These are phyloP conservation scores for Aleurites moluccanus DNA, from an alignment of 441 rosid species.

Conservation along the genomic window DNA sequence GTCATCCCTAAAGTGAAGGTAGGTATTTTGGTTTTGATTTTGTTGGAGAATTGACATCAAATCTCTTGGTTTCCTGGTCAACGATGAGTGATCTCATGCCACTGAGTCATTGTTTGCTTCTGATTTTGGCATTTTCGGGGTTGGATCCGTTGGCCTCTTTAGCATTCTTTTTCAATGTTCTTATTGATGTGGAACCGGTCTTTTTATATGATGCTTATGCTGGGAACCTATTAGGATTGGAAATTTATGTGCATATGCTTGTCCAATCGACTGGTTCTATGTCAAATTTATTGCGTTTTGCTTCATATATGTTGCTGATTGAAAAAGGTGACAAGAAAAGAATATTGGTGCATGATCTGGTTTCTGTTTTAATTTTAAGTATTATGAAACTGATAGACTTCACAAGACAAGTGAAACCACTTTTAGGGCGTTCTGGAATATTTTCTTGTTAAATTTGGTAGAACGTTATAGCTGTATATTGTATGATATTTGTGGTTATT, in stretches of 20 bases:
- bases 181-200: neutral
- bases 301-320: neutral
- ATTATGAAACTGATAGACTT: neutral
- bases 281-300: neutral
- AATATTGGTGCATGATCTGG: neutral
- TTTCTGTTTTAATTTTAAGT: neutral
- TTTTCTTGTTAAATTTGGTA: neutral
- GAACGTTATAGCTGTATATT: neutral
- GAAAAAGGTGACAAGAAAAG: neutral
- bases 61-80: slow-evolving; percentile 13
- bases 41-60: slow-evolving; percentile 1
- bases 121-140: slow-evolving; percentile 4
- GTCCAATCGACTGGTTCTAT: too few relatives aligned
- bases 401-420: neutral
- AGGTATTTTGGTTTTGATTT: slow-evolving; percentile 8
- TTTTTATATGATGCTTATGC: neutral
- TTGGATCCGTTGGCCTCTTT: neutral
- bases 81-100: neutral
- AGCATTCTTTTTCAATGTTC: neutral
- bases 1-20: slow-evolving; percentile 93
- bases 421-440: neutral
- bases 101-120: neutral
- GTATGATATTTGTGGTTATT: neutral
- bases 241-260: neutral
- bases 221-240: neutral